Percentiles rank a stretch among this genome's conserved stretches.
These are phyloP conservation scores for Pezicula neosporulosa DNA, from an alignment of 2,329 filamentous ascomycete genomes.

Conservation along the genomic window DNA sequence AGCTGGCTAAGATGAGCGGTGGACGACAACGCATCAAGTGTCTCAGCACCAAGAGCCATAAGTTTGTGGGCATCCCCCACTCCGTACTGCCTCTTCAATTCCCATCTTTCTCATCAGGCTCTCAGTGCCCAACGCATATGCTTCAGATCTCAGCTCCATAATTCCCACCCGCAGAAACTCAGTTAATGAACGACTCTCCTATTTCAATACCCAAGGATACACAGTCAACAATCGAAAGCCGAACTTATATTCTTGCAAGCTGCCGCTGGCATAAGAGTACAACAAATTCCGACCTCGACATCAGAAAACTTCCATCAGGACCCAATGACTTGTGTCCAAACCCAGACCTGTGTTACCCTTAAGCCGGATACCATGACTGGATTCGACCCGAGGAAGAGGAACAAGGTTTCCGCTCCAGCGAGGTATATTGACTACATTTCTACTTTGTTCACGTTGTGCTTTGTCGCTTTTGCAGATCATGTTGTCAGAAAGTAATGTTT, in stretches of 20 bases:
- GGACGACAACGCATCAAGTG: neutral
- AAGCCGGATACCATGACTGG: conserved; percentile 27
- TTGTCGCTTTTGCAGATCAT: conserved; percentile 16
- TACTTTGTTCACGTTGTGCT: conserved; percentile 12
- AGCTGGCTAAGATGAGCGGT: neutral
- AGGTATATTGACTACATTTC: conserved; percentile 28
- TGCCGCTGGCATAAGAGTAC: neutral
- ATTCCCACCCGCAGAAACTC: neutral
- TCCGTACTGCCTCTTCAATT: neutral
- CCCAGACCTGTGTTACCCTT: conserved; percentile 22
- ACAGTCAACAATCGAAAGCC: neutral
- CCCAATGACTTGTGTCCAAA: conserved; percentile 29
- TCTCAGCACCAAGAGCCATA: conserved; percentile 1
- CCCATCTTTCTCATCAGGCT: conserved; percentile 1
- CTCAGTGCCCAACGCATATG: conserved; percentile 1
- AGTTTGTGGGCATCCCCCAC: neutral
- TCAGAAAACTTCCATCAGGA: neutral
- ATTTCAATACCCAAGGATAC: neutral
- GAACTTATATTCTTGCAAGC: neutral
- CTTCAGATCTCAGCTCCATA: conserved; percentile 1
- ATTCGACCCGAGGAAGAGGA: conserved; percentile 24
- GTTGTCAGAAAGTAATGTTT: conserved; percentile 25
- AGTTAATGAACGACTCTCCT: neutral
- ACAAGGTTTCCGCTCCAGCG: conserved; percentile 22
- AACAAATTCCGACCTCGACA: neutral